Evolutionary conservation across 371 early-diverging fungal species (phyloP), one percentile per base, ranked within the genome.

Genomic region (Mucor lusitanicus): DNA sequence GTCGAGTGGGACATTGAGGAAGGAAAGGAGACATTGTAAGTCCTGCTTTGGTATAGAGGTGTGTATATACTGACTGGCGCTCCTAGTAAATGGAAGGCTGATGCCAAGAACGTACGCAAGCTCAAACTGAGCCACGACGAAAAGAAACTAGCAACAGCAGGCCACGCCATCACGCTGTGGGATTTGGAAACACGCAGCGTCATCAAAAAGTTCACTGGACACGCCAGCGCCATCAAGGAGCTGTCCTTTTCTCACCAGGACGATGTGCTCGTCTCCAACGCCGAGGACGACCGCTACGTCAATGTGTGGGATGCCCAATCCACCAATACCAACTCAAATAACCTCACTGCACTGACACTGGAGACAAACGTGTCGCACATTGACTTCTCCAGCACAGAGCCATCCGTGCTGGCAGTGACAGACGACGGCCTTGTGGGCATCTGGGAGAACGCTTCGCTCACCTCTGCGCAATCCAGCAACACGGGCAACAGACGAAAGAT

Each of bases 211-310:
- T 91, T 85, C 66, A 87, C 89, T 62, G 94, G 92, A 25, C 94
- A 94, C 67, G 93, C 92, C 8, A 87, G 89, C 42, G 73, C 76
- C 19, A 82, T 92, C 40, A 85, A 80, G 17, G 78, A 83, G 53
- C 70, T 90, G 32, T 68, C 78, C 9, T 90, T 92, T 63, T 84
- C 88, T 8, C 72, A 77, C 25, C 78, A 88, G 61, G 89, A 87
- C 50, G 83, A 82, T 70, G 70, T 85, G 7, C 77, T 85, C 59
- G 82, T 90, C 13, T 90, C 94, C 3, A 81, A 83, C 33, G 93
- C 94, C 2, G 86, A 87, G 61, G 86, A 92, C 61, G 95, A 94
- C 75, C 86, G 93, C 6, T 90, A 88, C 69, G 78, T 93, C 28
- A 87, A 90, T 70, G 87, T 92, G 13, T 94, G 92, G 93, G 88